Evolutionary conservation across 345 rosid species (phyloP).

Genomic region (Zanthoxylum bungeanum): DNA sequence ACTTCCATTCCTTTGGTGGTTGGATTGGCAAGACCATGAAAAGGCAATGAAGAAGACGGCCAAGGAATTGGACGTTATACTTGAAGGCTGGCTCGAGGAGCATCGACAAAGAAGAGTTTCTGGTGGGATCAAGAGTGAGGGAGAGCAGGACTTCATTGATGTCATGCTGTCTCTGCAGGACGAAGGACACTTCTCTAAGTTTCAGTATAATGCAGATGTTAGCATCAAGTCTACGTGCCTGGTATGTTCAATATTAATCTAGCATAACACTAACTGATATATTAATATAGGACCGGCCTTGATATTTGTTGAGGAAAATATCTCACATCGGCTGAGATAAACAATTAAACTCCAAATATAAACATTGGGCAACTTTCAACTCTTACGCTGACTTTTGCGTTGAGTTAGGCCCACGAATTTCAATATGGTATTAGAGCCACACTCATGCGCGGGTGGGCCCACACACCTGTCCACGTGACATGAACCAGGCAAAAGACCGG

Average conservation of each 20-base stretch:
- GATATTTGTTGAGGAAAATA: too few species aligned
- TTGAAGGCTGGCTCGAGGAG: conserved; percentile 40
- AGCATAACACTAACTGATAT: not conserved
- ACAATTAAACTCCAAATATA: too few species aligned
- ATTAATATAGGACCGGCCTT: too few species aligned
- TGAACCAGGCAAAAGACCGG: too few species aligned
- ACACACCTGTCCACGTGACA: too few species aligned
- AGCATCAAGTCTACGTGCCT: conserved; percentile 57
- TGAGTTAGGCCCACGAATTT: too few species aligned
- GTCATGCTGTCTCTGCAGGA: conserved; percentile 50
- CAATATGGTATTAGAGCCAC: too few species aligned
- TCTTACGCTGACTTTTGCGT: too few species aligned
- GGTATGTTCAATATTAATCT: conserved; percentile 30
- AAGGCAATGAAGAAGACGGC: conserved; percentile 63
- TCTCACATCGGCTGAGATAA: too few species aligned
- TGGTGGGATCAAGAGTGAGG: conserved; percentile 9
- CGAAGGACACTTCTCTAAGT: conserved; percentile 33
- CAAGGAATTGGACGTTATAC: conserved; percentile 35
- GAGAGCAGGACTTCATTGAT: conserved; percentile 45
- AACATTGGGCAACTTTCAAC: too few species aligned
- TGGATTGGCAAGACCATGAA: conserved; percentile 52
- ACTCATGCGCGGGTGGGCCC: too few species aligned
- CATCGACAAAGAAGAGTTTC: conserved; percentile 35
- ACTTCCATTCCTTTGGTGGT: conserved; percentile 51
- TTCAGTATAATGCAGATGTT: conserved; percentile 37